A percentile compares a stretch with the other conserved stretches of the same genome.
Evolutionary conservation across 345 rosid species (phyloP).

Genomic region (Euphorbia lathyris): DNA sequence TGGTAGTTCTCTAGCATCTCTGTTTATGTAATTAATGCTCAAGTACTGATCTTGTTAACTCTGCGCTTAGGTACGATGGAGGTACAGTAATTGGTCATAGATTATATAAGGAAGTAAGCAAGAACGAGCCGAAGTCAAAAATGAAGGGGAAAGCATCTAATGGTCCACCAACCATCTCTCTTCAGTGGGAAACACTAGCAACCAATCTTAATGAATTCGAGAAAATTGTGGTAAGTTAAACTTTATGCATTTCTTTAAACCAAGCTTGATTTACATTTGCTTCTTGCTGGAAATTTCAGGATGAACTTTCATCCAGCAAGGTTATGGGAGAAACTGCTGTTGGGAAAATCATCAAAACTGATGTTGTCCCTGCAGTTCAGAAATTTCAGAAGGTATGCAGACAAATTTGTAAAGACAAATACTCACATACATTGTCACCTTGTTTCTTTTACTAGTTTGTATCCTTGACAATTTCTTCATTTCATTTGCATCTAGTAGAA

Average conservation of each 20-base stretch:
- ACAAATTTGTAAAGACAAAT: neutral
- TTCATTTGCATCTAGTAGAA: constrained; percentile 40
- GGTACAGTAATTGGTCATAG: constrained; percentile 63
- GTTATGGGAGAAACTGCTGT: constrained; percentile 44
- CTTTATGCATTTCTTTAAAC: constrained; percentile 2
- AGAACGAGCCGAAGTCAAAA: constrained; percentile 31
- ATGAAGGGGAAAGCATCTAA: constrained; percentile 31
- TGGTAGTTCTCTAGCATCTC: constrained; percentile 49
- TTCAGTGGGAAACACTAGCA: constrained; percentile 78
- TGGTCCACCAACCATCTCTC: constrained; percentile 22
- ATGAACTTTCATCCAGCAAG: constrained; percentile 57
- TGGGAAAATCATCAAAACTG: constrained; percentile 47
- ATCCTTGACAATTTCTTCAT: neutral
- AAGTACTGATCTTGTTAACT: constrained; percentile 14
- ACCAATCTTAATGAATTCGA: constrained; percentile 67
- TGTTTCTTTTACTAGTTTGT: constrained; percentile 4
- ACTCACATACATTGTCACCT: neutral
- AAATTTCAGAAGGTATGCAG: constrained; percentile 56
- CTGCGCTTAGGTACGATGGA: constrained; percentile 62
- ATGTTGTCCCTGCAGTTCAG: constrained; percentile 56
- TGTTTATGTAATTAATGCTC: constrained; percentile 14
- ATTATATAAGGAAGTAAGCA: constrained; percentile 59
- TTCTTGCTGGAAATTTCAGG: constrained; percentile 42
- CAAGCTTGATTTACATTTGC: constrained; percentile 14
- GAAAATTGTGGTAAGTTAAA: constrained; percentile 47